Base-by-base conservation (phyloP, 257 asterid genomes). In the Fraxinus anomala region DNA sequence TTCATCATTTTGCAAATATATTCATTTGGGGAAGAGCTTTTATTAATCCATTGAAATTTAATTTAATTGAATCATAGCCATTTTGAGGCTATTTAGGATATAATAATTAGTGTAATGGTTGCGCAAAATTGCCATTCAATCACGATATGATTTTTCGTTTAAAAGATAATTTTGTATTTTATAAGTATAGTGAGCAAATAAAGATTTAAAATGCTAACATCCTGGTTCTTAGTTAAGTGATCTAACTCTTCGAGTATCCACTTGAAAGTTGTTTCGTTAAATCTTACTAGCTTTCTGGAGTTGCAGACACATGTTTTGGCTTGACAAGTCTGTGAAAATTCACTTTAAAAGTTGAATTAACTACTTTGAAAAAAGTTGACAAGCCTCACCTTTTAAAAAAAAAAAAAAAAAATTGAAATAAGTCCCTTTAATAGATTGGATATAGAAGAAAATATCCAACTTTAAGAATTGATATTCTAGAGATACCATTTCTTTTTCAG, bases 1-100 rank as follows among this genome's bases (percentile, higher is more conserved):
- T 83, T 75, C 88, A 84, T 87, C 79, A 84, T 87, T 81, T 81
- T 68, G 78, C 75, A 76, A 1, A 68, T 79, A 70, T 23, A 4
- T 44, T 44, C 47, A 36, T 39, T 72, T 69, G 71, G 47, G n/a
- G 19, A 21, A 66, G 66, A 68, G 70, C 76, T 13, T 56, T 21
- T 17, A 24, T 26, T 8, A 39, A 26, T 11, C 30, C 31, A 65
- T 66, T 74, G 24, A 51, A 13, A 30, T 26, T 28, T 47, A 44
- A 16, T 33, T 33, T 31, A 30, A 36, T 59, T 7, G 8, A 34
- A 74, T 9, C 34, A 63, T 26, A n/a, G 34, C 36, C 33, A 63
- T 63, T 63, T 63, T 23, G 33, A 24, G 7, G 34, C 69, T 59
- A 63, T 10, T 21, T 61, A 24, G 68, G 68, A 61, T 61, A 61